Base-by-base conservation (phyloP, 129 eudicot species). In the Chrysanthemum lavandulifolium region DNA sequence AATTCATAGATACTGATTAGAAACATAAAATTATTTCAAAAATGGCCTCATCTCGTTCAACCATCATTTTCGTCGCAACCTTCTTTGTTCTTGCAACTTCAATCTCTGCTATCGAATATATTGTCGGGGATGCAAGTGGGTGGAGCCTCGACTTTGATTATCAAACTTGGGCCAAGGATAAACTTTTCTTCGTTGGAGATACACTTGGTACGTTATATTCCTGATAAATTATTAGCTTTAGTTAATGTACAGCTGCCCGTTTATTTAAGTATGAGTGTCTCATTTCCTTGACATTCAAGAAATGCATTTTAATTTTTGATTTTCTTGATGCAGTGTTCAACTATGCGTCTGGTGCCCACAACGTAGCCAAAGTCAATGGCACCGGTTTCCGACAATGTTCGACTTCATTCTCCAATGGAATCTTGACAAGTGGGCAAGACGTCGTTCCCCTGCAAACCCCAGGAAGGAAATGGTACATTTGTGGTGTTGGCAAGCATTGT, bases 401-500 rank as follows among this genome's bases (percentile, higher is more conserved):
- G 2, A 19, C 56, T 13, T 75, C 86, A 16, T 11, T 65, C 0
- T 23, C 67, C 6, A 67, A 51, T 5, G 79, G 68, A n/a, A 40
- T 76, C 48, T 52, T 85, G 72, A 76, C 86, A n/a, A 79, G 78
- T 29, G 90, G 90, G 52, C 60, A 43, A 13, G 90, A 85, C 14
- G 64, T 68, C 10, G 13, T 85, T 21, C 58, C 84, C 15, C 84
- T 85, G 27, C 76, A 69, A 50, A 78, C 86, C 19, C 73, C 90
- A 0, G 89, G 90, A 19, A 45, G 75, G 29, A 85, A 85, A 73
- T 85, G 90, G 90, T 85, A 82, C 71, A 85, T 85, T 40, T 85
- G 90, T 59, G 82, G 86, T 10, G 75, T 79, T 10, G 76, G 72
- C 10, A 68, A 76, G 33, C 87, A 84, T 43, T 84, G 87, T 7